A percentile compares a stretch with the other conserved stretches of the same genome.
Evolutionary conservation across 139 green algal species (phyloP).

Genomic region (Deuterostichococcus epilithicus): DNA sequence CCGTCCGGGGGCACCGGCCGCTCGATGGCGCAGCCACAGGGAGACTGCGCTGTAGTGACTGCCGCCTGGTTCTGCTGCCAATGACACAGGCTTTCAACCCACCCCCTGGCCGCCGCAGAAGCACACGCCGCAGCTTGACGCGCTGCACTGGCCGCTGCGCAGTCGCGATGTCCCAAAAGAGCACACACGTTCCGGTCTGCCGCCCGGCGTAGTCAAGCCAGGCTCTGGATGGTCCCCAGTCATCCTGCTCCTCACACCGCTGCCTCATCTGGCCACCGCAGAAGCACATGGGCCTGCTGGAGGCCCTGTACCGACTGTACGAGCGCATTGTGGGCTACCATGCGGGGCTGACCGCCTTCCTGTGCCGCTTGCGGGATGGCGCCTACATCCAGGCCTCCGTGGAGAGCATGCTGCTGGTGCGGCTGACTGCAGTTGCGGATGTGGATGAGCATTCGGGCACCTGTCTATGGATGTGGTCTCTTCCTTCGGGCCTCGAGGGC

Average conservation of each 20-base stretch:
- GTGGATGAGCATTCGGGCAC: background rate
- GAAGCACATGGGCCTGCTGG: background rate
- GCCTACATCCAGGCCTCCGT: slow-evolving; percentile 8
- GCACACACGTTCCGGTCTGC: background rate
- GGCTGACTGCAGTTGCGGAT: background rate
- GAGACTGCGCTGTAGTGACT: too few species aligned
- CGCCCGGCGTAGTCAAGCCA: background rate
- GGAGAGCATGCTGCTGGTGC: background rate
- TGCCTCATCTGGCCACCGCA: too few species aligned
- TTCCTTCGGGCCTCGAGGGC: background rate
- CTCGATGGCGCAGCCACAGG: too few species aligned
- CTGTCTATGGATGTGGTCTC: background rate
- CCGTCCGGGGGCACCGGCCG: too few species aligned
- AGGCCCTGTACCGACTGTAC: slow-evolving; percentile 8
- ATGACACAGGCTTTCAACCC: too few species aligned
- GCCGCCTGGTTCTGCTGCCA: too few species aligned
- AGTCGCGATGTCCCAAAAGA: background rate
- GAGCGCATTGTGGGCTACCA: slow-evolving; percentile 7
- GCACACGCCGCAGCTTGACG: background rate
- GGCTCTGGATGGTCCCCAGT: background rate
- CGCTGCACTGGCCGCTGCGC: background rate
- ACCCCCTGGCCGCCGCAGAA: background rate
- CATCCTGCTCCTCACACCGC: too few species aligned
- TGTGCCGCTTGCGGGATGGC: background rate
- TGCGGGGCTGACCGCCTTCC: background rate